Conservation (phyloP, 2,329 filamentous ascomycete genomes). For the Botrytis cinerea region DNA sequence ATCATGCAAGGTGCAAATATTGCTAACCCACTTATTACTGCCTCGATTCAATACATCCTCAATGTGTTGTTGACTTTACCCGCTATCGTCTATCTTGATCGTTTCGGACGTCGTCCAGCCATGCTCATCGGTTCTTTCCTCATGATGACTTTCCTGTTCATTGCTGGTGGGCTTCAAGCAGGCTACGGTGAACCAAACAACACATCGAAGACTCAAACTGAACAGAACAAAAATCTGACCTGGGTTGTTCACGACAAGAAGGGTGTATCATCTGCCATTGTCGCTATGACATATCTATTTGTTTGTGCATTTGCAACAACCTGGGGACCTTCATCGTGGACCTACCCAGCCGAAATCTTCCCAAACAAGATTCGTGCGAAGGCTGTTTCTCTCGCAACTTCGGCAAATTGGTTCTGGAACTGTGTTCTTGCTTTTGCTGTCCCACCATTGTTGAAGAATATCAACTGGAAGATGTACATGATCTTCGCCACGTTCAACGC, state of each 20-base stretch:
- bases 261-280: conserved; percentile 41
- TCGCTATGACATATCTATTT: conserved; percentile 62
- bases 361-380: conserved; percentile 71
- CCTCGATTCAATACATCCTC: conserved; percentile 73
- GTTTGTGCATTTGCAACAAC: conserved; percentile 68
- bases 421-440: conserved; percentile 61
- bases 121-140: conserved; percentile 62
- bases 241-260: conserved; percentile 57
- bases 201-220: conserved; percentile 42
- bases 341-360: conserved; percentile 68
- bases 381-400: conserved; percentile 71
- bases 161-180: conserved; percentile 63
- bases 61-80: conserved; percentile 78
- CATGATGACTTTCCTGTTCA: conserved; percentile 64
- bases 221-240: conserved; percentile 52
- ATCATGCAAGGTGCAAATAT: conserved; percentile 67
- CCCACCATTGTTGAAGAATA: conserved; percentile 53
- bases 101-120: conserved; percentile 70
- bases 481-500: conserved; percentile 74
- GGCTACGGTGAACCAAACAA: conserved; percentile 55
- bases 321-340: conserved; percentile 53
- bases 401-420: conserved; percentile 76
- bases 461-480: conserved; percentile 58
- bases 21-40: conserved; percentile 62
- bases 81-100: conserved; percentile 73